Evolutionary conservation across 768 basidiomycete species (phyloP).

Genomic region (Lactarius pseudohatsudake): DNA sequence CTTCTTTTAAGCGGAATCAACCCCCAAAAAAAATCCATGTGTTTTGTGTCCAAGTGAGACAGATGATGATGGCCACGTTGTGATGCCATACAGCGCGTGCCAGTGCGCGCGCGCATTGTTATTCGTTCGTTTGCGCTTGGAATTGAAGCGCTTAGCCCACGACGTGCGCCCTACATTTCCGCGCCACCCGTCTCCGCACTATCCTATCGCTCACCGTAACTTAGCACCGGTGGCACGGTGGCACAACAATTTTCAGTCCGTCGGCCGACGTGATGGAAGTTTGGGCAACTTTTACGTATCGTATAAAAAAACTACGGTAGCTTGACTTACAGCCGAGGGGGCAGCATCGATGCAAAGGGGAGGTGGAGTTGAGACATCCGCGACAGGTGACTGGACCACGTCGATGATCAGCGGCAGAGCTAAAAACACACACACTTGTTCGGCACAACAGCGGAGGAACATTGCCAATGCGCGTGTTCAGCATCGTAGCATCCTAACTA

Average conservation of each 20-base stretch:
- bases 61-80: not conserved
- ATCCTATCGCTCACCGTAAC: not conserved
- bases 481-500: not conserved
- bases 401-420: not conserved
- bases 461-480: not conserved
- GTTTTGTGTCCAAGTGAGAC: not conserved
- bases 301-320: too few relatives aligned
- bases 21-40: not conserved
- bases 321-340: too few relatives aligned
- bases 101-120: not conserved
- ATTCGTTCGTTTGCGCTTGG: not conserved
- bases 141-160: not conserved
- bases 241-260: not conserved
- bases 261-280: constrained; percentile 1
- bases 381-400: not conserved
- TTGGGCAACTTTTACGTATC: not conserved
- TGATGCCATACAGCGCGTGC: not conserved
- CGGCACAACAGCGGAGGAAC: not conserved
- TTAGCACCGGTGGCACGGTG: not conserved
- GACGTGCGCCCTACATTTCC: not conserved
- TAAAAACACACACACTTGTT: too few relatives aligned
- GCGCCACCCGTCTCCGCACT: not conserved
- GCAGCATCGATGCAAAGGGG: not conserved
- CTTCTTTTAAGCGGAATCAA: not conserved
- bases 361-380: not conserved